phyloP scores from a whole-genome alignment of 495 filamentous ascomycete species.

The Aspergillus indologenus region DNA sequence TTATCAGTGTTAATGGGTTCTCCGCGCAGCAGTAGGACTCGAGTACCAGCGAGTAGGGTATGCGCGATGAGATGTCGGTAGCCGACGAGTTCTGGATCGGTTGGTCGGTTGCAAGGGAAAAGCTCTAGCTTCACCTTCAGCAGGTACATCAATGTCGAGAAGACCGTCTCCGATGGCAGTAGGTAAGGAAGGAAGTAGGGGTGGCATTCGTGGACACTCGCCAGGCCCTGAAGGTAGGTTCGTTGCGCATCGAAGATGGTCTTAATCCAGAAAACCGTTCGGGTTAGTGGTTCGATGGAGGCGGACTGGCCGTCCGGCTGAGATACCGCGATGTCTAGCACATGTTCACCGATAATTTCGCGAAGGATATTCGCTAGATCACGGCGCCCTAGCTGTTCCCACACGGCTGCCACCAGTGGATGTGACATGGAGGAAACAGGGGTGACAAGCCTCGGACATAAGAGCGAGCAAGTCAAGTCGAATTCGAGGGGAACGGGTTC shows the following conservation, averaged over 20 bases:
- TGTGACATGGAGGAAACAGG: slow-evolving; percentile 27
- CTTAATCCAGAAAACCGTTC: slow-evolving; percentile 27
- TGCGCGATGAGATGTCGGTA: slow-evolving; percentile 22
- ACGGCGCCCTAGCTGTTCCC: slow-evolving; percentile 29
- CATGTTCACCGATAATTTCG: slow-evolving; percentile 30
- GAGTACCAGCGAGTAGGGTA: slow-evolving; percentile 23
- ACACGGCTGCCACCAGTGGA: slow-evolving; percentile 31
- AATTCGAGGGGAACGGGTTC: background rate
- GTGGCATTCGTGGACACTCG: slow-evolving; percentile 17
- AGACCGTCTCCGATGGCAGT: slow-evolving; percentile 21
- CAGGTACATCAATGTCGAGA: slow-evolving; percentile 28
- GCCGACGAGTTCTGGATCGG: slow-evolving; percentile 12
- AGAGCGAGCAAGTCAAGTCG: slow-evolving; percentile 5
- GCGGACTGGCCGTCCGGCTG: slow-evolving; percentile 18
- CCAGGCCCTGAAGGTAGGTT: slow-evolving; percentile 23
- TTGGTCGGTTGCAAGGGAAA: slow-evolving; percentile 19
- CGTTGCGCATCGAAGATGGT: slow-evolving; percentile 31
- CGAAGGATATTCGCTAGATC: slow-evolving; percentile 29
- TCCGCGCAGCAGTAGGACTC: slow-evolving; percentile 24
- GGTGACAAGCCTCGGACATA: slow-evolving; percentile 15
- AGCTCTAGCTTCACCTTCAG: slow-evolving; percentile 23
- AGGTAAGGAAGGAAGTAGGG: slow-evolving; percentile 21
- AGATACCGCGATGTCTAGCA: slow-evolving; percentile 18
- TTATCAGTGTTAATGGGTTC: slow-evolving; percentile 17
- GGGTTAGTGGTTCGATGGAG: slow-evolving; percentile 21